Percentiles rank a stretch among this genome's conserved stretches.
Evolutionary conservation across 2,329 filamentous ascomycete genomes (phyloP).

Genomic region (Huntiella savannae): DNA sequence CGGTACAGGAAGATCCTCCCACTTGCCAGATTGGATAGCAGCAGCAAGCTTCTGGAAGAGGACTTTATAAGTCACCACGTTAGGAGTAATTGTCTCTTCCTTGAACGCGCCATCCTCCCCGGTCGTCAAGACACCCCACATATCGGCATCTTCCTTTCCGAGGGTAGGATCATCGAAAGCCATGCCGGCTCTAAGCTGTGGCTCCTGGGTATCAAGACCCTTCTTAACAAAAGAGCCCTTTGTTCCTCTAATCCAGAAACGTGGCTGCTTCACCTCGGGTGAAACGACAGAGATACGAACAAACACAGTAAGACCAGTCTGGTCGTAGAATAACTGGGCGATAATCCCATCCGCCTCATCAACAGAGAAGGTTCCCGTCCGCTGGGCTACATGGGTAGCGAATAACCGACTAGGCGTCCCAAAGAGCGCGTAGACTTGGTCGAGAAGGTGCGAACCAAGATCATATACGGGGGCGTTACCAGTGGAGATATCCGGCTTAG

Average conservation of each 20-base stretch:
- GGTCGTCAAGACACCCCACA: slow-evolving; percentile 39
- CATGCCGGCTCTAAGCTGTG: slow-evolving; percentile 46
- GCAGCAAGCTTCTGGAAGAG: slow-evolving; percentile 41
- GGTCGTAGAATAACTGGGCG: slow-evolving; percentile 45
- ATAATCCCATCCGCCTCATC: slow-evolving; percentile 39
- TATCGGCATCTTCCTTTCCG: slow-evolving; percentile 38
- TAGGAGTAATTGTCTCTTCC: slow-evolving; percentile 33
- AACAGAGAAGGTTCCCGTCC: slow-evolving; percentile 26
- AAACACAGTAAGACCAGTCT: slow-evolving; percentile 39
- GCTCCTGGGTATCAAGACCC: slow-evolving; percentile 55
- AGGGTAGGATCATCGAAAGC: slow-evolving; percentile 43
- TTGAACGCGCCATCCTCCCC: slow-evolving; percentile 31
- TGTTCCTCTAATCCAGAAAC: slow-evolving; percentile 60
- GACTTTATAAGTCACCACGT: slow-evolving; percentile 47
- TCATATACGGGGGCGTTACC: slow-evolving; percentile 56
- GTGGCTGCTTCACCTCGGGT: slow-evolving; percentile 47
- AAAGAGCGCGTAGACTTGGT: slow-evolving; percentile 54
- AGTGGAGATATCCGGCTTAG: slow-evolving; percentile 33
- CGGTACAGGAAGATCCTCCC: slow-evolving; percentile 33
- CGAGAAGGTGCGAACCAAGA: slow-evolving; percentile 56
- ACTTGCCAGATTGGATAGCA: slow-evolving; percentile 27
- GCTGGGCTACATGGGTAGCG: slow-evolving; percentile 47
- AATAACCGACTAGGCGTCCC: slow-evolving; percentile 49
- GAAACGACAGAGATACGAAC: slow-evolving; percentile 53
- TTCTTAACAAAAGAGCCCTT: slow-evolving; percentile 59